Evolutionary conservation across 2,329 filamentous ascomycete species (phyloP), one percentile per base, ranked within the genome.

Genomic region (Clonostachys chloroleuca): DNA sequence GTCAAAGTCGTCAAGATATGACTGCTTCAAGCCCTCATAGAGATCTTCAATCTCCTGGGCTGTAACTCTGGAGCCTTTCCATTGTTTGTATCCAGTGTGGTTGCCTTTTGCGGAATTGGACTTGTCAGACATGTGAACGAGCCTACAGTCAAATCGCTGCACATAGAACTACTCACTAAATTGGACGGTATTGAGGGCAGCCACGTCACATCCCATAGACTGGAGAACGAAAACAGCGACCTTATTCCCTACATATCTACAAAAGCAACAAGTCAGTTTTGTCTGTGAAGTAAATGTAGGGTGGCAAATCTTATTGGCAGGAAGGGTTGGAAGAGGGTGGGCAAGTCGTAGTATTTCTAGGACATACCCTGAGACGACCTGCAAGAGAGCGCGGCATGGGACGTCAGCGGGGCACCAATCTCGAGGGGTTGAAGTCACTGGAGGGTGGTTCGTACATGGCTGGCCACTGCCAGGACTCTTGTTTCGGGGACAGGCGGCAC

Each of bases 181-280:
- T 59, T 99, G 88, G 7, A 99, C 94, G 0, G 94, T 99, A 65
- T 99, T 96, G 59, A 99, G 78, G 3, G 91, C 89, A 9, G 91
- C 87, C 7, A 96, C 92, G 59, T 99, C 92, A 62, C 91, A 96
- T 43, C 94, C 94, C 44, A 99, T 72, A 1, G 88, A 87, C 67
- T 99, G 92, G 78, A 99, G 86, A 55, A 92, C 89, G 62, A 96
- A 95, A 2, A 91, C 91, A 40, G 92, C 92, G 76, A 99, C 96
- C 60, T 92, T 96, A 66, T 99, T 99, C 45, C 94, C 94, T 56
- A 99, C 94, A 78, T 96, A 92, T 64, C 94, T 96, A 52, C 16
- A 39, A 33, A 35, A 13, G 33, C 43, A 42, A 17, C 10, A 34
- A 30, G 18, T 36, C 36, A 14, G 34, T 39, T 6, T 39, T 18